phyloP scores from a whole-genome alignment of 2,329 filamentous ascomycete species.

The Trichothecium sympodiale region DNA sequence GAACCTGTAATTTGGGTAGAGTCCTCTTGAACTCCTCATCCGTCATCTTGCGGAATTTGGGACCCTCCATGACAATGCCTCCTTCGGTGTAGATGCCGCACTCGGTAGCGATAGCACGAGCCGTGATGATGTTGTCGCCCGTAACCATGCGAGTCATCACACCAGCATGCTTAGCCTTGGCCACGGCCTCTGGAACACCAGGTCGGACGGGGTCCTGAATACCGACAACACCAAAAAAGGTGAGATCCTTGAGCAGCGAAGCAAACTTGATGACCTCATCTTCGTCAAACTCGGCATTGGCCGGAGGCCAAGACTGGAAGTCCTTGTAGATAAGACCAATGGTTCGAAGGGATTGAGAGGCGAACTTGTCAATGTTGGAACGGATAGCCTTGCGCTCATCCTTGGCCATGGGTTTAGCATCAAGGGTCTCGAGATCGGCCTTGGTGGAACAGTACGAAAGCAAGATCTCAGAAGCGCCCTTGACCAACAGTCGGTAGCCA shows the following conservation, averaged over 20 bases:
- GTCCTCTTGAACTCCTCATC: conserved; percentile 36
- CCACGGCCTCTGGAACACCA: conserved; percentile 51
- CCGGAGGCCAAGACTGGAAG: conserved; percentile 59
- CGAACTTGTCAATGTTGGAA: conserved; percentile 47
- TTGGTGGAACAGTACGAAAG: conserved; percentile 37
- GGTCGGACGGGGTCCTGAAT: conserved; percentile 57
- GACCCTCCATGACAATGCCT: conserved; percentile 47
- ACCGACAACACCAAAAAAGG: conserved; percentile 40
- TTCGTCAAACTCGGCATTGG: conserved; percentile 45
- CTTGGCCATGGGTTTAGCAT: conserved; percentile 13
- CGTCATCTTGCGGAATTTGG: conserved; percentile 41
- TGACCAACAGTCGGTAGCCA: conserved; percentile 38
- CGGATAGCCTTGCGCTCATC: conserved; percentile 43
- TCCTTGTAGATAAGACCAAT: conserved; percentile 65
- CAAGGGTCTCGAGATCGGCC: conserved; percentile 24
- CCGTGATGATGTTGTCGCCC: conserved; percentile 32
- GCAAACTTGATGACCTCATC: conserved; percentile 51
- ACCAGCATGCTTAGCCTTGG: conserved; percentile 50
- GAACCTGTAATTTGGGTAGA: conserved; percentile 50
- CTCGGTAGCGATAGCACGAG: conserved; percentile 30
- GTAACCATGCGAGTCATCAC: conserved; percentile 58
- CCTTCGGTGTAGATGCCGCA: conserved; percentile 42
- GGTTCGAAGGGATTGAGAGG: conserved; percentile 57
- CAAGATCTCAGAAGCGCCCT: conserved; percentile 47
- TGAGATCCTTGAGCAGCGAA: conserved; percentile 30